Conservation (phyloP, 2,329 filamentous ascomycete genomes). For the Aureobasidium uvarum region DNA sequence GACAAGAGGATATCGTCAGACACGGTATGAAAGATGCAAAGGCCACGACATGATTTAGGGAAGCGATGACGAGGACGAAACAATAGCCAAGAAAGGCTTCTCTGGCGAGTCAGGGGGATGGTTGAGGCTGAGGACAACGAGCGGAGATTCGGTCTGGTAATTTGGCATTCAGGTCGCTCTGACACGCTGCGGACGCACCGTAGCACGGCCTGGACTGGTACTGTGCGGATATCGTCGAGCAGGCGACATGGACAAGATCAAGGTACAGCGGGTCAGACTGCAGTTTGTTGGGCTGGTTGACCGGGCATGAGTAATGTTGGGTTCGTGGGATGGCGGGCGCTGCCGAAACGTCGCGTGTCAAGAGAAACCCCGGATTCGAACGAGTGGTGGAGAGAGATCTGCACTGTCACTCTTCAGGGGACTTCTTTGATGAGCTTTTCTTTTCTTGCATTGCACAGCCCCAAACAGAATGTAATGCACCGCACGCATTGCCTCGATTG, state of each 20-base stretch:
- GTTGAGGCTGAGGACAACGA: neutral
- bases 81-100: neutral
- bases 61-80: slow-evolving; percentile 12
- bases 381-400: slow-evolving; percentile 2
- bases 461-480: slow-evolving; percentile 4
- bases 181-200: neutral
- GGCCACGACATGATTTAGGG: neutral
- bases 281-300: neutral
- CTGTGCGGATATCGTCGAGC: neutral
- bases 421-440: slow-evolving; percentile 7
- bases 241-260: neutral
- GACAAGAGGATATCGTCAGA: neutral
- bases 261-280: neutral
- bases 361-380: neutral
- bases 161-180: neutral
- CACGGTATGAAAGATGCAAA: neutral
- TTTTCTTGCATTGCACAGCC: slow-evolving; percentile 24
- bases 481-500: neutral
- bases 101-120: neutral
- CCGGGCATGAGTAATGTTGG: neutral
- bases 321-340: neutral
- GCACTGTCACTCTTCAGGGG: slow-evolving; percentile 15
- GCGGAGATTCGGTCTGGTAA: neutral
- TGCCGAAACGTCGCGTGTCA: slow-evolving; percentile 15
- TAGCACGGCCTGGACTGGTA: neutral